These are phyloP conservation scores for Phytophthora aleatoria DNA, from an alignment of 352 stramenopile species.

Conservation along the genomic window DNA sequence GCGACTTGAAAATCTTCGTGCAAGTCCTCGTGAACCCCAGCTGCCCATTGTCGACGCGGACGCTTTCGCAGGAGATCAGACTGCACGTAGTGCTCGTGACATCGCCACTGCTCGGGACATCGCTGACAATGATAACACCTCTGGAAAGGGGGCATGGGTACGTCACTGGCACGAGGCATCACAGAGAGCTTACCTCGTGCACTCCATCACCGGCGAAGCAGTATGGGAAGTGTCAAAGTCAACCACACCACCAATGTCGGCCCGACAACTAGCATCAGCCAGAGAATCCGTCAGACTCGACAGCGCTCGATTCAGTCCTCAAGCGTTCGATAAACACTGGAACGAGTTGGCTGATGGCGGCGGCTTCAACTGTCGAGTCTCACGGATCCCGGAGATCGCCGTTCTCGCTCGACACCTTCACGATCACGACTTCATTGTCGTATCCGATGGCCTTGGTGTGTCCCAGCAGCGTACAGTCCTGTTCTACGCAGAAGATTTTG, in stretches of 20 bases:
- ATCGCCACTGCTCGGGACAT: constrained; percentile 35
- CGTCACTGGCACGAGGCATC: constrained; percentile 64
- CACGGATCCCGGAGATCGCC: constrained; percentile 43
- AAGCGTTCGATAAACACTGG: constrained; percentile 62
- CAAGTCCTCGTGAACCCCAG: constrained; percentile 19
- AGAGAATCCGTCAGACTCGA: constrained; percentile 11
- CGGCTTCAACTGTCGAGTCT: constrained; percentile 68
- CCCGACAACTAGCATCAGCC: neutral
- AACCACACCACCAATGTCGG: neutral
- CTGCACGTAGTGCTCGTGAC: constrained; percentile 19
- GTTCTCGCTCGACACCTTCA: constrained; percentile 55
- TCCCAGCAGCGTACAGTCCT: constrained; percentile 52
- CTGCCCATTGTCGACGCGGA: constrained; percentile 38
- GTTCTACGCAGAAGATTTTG: constrained; percentile 48
- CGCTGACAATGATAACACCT: constrained; percentile 12
- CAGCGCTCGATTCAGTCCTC: constrained; percentile 18
- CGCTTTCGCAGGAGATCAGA: constrained; percentile 27
- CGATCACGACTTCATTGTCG: constrained; percentile 53
- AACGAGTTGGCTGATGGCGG: constrained; percentile 53
- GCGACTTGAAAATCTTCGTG: constrained; percentile 21
- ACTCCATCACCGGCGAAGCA: constrained; percentile 67
- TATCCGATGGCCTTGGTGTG: constrained; percentile 48
- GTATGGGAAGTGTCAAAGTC: constrained; percentile 64
- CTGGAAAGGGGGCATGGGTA: constrained; percentile 51
- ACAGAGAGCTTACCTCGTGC: constrained; percentile 61